Evolutionary conservation across 305 asterid species (phyloP).

Genomic region (Rubia occidens): DNA sequence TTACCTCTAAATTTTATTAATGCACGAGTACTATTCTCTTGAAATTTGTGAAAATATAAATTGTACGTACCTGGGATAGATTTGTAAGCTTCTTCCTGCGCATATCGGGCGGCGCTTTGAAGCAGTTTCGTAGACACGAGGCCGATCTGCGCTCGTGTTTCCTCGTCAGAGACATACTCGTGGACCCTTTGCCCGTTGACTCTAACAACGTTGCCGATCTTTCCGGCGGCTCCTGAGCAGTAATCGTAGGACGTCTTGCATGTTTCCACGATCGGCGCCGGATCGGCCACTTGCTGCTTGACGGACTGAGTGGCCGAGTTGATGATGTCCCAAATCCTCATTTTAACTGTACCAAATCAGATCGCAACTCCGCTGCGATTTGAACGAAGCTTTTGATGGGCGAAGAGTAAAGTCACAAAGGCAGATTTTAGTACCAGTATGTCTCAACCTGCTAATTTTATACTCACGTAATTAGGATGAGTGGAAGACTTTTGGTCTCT

Average conservation of each 20-base stretch:
- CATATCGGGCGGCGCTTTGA: slow-evolving; percentile 26
- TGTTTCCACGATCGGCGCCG: slow-evolving; percentile 18
- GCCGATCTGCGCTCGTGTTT: slow-evolving; percentile 23
- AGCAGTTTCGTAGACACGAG: slow-evolving; percentile 22
- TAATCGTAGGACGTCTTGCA: slow-evolving; percentile 20
- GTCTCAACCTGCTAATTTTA: not conserved
- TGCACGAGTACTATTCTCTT: too few relatives aligned
- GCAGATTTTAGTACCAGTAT: too few relatives aligned
- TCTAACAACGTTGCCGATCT: slow-evolving; percentile 21
- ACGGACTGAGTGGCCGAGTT: slow-evolving; percentile 28
- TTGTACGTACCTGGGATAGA: slow-evolving; percentile 36
- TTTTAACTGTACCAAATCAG: not conserved
- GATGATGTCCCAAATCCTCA: slow-evolving; percentile 42
- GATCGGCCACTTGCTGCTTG: slow-evolving; percentile 28
- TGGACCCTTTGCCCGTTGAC: slow-evolving; percentile 14
- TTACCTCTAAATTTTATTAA: too few relatives aligned
- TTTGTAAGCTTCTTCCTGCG: slow-evolving; percentile 25
- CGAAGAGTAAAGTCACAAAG: slow-evolving; percentile 5
- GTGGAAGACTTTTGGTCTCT: not conserved
- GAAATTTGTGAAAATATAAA: too few relatives aligned
- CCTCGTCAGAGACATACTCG: slow-evolving; percentile 22
- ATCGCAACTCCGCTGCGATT: not conserved
- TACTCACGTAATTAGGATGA: too few relatives aligned
- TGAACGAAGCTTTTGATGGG: not conserved
- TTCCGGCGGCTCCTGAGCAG: slow-evolving; percentile 21